Evolutionary conservation across 495 filamentous ascomycete genomes (phyloP), one percentile per base, ranked within the genome.

Genomic region (Penicillium canescens): DNA sequence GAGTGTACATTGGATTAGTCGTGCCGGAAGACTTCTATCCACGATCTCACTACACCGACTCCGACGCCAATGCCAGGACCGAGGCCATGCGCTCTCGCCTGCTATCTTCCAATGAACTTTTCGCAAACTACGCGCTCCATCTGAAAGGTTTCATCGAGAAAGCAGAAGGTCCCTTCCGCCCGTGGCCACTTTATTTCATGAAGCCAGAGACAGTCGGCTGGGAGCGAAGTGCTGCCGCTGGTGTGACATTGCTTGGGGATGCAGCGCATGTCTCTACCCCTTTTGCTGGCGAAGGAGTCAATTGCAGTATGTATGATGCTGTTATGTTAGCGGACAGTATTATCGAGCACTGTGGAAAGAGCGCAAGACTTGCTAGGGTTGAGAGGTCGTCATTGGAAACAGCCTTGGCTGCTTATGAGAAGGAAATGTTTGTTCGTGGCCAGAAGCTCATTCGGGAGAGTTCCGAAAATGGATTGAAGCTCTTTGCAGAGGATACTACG

Each of bases 231-330:
- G 10, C 12, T 9, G 24, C 41, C 14, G 24, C 47, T 1, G 54
- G 51, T 6, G 63, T 82, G 9, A 81, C 82, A 2, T 61, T 86
- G 18, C 67, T 84, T 8, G 83, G 83, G 4, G 83, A 86, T 64
- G 80, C 83, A 11, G 83, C 82, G 1, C 81, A 86, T 66, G 53
- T 82, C 2, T 79, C 80, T 70, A 82, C 79, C 0, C 82, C 81
- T 0, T 84, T 84, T 53, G 78, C 75, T 0, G 83, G 83, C 11
- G 79, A 78, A 6, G 83, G 83, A 0, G 81, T 85, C 10, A 84
- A 86, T 50, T 61, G 76, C 9, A 78, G 76, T 0, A 71, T 86
- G 62, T 56, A 70, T 16, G 82, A 87, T 62, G 78, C 81, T 16
- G 54, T 82, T 52, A 64, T 75, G 14, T 68, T 86, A 13, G 74